Percentiles rank a stretch among this genome's conserved stretches.
Conservation (phyloP, 2,329 filamentous ascomycete species). For the Fusarium continuum region DNA sequence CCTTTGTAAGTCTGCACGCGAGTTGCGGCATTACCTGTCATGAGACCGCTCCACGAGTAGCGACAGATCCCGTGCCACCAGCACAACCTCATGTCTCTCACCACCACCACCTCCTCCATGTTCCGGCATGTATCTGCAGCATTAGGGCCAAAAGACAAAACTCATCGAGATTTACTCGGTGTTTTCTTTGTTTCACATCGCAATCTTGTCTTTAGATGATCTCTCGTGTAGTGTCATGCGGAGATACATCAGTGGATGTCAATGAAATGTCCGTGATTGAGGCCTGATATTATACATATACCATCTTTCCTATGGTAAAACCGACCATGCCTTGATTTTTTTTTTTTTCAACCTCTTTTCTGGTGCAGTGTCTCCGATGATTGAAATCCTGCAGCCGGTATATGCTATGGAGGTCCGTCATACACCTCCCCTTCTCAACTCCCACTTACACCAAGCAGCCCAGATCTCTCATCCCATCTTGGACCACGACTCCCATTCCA, state of each 20-base stretch:
- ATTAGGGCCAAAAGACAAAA: fast-evolving
- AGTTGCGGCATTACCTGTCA: conserved; percentile 21
- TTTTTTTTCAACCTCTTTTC: not conserved
- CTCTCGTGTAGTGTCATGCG: conserved; percentile 21
- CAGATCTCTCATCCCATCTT: conserved; percentile 51
- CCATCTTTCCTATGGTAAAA: too few relatives aligned
- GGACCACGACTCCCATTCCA: conserved; percentile 58
- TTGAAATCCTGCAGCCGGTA: not conserved
- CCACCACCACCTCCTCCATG: not conserved
- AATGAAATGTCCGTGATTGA: not conserved
- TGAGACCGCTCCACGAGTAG: conserved; percentile 11
- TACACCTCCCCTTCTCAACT: not conserved
- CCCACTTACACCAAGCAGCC: conserved; percentile 18
- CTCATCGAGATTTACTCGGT: not conserved
- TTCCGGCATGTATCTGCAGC: too few relatives aligned
- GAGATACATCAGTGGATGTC: not conserved
- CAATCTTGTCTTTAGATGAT: not conserved
- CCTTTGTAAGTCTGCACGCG: not conserved
- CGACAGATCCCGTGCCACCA: conserved; percentile 27
- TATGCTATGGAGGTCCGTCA: conserved; percentile 23
- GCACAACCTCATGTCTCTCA: conserved; percentile 12
- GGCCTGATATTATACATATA: not conserved
- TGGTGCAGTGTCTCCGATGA: not conserved
- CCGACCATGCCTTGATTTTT: not conserved
- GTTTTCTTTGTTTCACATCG: not conserved